These are phyloP conservation scores for Phyllosticta citribraziliensis DNA, from an alignment of 2,329 filamentous ascomycete genomes.

Conservation along the genomic window DNA sequence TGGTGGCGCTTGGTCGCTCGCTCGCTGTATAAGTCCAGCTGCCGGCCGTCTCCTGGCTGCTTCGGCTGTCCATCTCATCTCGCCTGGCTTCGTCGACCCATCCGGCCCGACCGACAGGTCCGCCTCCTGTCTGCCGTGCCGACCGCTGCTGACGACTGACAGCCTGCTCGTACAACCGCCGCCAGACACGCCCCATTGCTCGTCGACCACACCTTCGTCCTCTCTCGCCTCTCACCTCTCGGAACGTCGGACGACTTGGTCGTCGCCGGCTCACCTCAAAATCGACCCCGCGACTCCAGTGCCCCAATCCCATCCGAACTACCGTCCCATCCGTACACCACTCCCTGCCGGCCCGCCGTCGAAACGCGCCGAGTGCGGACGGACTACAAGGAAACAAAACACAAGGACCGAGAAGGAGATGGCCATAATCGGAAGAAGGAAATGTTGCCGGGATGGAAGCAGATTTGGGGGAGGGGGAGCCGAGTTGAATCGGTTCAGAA, in stretches of 20 bases:
- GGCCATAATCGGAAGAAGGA: neutral
- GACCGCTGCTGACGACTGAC: no score
- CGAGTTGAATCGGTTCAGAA: neutral
- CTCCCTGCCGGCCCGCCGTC: neutral
- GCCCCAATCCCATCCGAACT: neutral
- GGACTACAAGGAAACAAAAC: neutral
- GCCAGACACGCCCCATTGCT: no score
- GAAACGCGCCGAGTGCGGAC: neutral
- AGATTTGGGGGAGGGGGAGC: neutral
- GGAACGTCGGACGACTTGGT: no score
- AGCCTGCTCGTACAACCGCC: no score
- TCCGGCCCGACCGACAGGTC: no score
- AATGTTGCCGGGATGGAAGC: neutral
- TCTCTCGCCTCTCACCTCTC: neutral
- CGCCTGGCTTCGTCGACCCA: no score
- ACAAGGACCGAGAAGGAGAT: neutral
- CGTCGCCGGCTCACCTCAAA: neutral
- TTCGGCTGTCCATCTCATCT: neutral
- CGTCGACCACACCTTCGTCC: neutral
- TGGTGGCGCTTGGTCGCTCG: no score
- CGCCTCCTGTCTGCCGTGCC: no score
- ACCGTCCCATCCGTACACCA: neutral
- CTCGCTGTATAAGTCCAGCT: neutral
- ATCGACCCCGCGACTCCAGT: neutral
- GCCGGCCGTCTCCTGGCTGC: neutral